Evolutionary conservation across 768 basidiomycete species (phyloP).

Genomic region (Kwoniella dendrophila): DNA sequence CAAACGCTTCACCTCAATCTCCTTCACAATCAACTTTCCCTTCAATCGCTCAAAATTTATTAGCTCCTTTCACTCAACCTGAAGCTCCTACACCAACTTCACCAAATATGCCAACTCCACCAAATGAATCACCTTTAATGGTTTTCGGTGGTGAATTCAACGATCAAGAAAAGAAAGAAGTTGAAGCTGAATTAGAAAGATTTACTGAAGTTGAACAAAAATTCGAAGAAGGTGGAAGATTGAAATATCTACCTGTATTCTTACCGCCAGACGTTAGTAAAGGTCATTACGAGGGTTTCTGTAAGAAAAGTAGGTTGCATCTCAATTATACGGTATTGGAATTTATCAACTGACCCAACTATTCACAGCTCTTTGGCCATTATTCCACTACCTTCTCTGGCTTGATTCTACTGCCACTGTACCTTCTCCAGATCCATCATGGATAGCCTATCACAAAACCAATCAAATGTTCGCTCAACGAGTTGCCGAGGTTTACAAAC

Average conservation of each 20-base stretch:
- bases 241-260: constrained; percentile 80
- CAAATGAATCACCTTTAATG: constrained; percentile 22
- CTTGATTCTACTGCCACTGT: constrained; percentile 86
- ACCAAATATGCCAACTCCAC: constrained; percentile 19
- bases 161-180: constrained; percentile 66
- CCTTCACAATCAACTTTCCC: constrained; percentile 34
- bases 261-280: constrained; percentile 68
- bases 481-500: constrained; percentile 75
- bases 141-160: constrained; percentile 59
- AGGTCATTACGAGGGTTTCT: constrained; percentile 95
- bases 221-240: constrained; percentile 58
- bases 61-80: constrained; percentile 20
- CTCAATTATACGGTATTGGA: neutral
- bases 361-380: constrained; percentile 91
- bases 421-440: constrained; percentile 73
- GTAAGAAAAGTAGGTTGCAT: constrained; percentile 81
- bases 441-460: constrained; percentile 76
- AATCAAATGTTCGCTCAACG: constrained; percentile 83
- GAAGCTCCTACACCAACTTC: constrained; percentile 19
- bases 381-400: constrained; percentile 98
- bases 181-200: constrained; percentile 67
- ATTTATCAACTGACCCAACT: neutral
- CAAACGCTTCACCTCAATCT: constrained; percentile 55
- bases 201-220: constrained; percentile 63
- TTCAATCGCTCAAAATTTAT: constrained; percentile 22